Conservation (phyloP, 495 filamentous ascomycete genomes). For the Neurospora tetraspora region DNA sequence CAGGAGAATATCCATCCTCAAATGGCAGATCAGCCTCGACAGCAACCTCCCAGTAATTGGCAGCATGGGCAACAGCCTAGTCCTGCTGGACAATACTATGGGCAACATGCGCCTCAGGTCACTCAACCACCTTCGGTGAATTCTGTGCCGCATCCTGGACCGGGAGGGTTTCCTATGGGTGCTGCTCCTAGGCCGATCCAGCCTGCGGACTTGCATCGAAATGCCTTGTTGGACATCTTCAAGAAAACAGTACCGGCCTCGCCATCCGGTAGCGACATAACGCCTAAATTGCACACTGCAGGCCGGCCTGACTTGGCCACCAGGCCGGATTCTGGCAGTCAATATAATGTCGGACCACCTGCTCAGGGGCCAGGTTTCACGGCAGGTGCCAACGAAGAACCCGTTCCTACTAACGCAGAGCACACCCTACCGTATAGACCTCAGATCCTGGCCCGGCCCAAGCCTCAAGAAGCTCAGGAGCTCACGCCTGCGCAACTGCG, state of each 20-base stretch:
- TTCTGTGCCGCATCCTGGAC: neutral
- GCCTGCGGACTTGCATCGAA: conserved; percentile 35
- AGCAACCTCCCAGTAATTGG: conserved; percentile 12
- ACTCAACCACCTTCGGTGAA: conserved; percentile 3
- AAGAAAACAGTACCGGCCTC: conserved; percentile 26
- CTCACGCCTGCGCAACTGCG: conserved; percentile 8
- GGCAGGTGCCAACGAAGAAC: conserved; percentile 19
- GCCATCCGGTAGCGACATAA: conserved; percentile 15
- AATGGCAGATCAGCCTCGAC: conserved; percentile 5
- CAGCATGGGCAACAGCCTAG: conserved; percentile 7
- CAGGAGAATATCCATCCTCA: conserved; percentile 6
- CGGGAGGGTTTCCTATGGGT: neutral
- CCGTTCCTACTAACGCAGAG: conserved; percentile 28
- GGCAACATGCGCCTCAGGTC: conserved; percentile 7
- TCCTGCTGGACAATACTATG: conserved; percentile 14
- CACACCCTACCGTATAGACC: conserved; percentile 32
- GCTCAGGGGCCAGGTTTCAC: conserved; percentile 17
- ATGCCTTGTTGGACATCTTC: conserved; percentile 38
- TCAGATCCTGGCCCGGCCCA: conserved; percentile 30
- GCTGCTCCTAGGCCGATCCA: conserved; percentile 13
- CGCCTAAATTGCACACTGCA: conserved; percentile 4
- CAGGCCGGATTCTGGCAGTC: conserved; percentile 9
- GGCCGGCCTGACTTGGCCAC: conserved; percentile 1
- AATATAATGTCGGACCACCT: conserved; percentile 10
- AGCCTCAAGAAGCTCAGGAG: conserved; percentile 12